Evolutionary conservation across 176 grass and related monocot species (phyloP).

Genomic region (Musa beccarii): DNA sequence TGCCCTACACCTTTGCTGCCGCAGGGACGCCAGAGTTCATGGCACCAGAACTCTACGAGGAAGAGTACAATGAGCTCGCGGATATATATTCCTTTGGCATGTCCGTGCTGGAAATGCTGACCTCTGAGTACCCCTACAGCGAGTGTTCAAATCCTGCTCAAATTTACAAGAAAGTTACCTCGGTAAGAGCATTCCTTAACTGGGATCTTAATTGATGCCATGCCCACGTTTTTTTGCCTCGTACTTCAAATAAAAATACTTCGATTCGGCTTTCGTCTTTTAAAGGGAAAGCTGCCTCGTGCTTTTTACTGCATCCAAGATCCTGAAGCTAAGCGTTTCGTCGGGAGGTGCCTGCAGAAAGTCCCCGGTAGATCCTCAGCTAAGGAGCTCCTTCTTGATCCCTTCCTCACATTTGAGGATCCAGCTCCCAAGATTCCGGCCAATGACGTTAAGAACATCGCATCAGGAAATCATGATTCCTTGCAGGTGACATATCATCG

Average conservation of each 20-base stretch:
- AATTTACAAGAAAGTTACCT: slow-evolving; percentile 90
- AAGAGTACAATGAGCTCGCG: slow-evolving; percentile 45
- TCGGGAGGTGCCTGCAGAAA: slow-evolving; percentile 36
- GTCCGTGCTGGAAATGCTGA: slow-evolving; percentile 88
- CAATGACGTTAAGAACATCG: no score
- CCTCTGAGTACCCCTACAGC: slow-evolving; percentile 58
- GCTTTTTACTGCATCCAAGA: slow-evolving; percentile 43
- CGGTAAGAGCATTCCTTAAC: slow-evolving; percentile 14
- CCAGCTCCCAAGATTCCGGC: no score
- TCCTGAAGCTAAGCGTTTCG: slow-evolving; percentile 35
- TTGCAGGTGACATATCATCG: not conserved
- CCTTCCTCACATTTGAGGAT: slow-evolving; percentile 35
- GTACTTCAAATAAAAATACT: not conserved
- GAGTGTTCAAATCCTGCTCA: slow-evolving; percentile 79
- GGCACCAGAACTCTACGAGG: slow-evolving; percentile 84
- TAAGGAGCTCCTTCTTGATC: slow-evolving; percentile 49
- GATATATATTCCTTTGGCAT: slow-evolving; percentile 83
- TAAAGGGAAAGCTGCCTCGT: slow-evolving; percentile 53
- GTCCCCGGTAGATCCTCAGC: slow-evolving; percentile 42
- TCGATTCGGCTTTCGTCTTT: no score
- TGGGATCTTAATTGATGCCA: no score
- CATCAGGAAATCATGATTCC: not conserved
- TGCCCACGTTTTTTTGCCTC: no score
- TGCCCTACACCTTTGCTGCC: not conserved
- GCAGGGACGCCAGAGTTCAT: slow-evolving; percentile 75